Conservation (phyloP, 306 rosid genomes). For the Rosa rugosa region DNA sequence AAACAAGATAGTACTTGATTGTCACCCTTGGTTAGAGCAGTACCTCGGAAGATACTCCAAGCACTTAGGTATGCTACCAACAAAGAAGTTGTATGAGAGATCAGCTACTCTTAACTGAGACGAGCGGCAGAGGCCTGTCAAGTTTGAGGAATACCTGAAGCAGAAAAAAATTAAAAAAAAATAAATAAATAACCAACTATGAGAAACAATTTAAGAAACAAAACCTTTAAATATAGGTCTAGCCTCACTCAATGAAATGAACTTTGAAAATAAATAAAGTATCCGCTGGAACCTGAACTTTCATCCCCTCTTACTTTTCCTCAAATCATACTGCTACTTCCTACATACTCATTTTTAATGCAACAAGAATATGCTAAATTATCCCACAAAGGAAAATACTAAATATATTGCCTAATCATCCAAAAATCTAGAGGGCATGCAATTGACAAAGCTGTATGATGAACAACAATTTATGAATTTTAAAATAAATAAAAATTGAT, state of each 20-base stretch:
- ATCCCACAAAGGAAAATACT: neutral
- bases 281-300: neutral
- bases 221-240: constrained; percentile 8
- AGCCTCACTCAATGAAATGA: constrained; percentile 11
- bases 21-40: constrained; percentile 13
- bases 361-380: neutral
- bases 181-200: neutral
- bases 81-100: constrained; percentile 85
- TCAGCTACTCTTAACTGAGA: constrained; percentile 72
- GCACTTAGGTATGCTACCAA: constrained; percentile 85
- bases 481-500: neutral
- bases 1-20: neutral
- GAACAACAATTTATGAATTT: neutral
- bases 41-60: constrained; percentile 86
- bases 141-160: constrained; percentile 64
- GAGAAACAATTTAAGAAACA: constrained; percentile 27
- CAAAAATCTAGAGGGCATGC: neutral
- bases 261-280: constrained; percentile 2
- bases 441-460: neutral
- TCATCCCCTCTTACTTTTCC: neutral
- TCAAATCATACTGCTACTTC: neutral
- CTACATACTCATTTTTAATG: neutral
- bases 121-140: constrained; percentile 68
- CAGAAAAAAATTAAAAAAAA: constrained; percentile 2
- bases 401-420: neutral